phyloP scores from a whole-genome alignment of 2,329 filamentous ascomycete species.

The Fusarium neocosmosporiellum region DNA sequence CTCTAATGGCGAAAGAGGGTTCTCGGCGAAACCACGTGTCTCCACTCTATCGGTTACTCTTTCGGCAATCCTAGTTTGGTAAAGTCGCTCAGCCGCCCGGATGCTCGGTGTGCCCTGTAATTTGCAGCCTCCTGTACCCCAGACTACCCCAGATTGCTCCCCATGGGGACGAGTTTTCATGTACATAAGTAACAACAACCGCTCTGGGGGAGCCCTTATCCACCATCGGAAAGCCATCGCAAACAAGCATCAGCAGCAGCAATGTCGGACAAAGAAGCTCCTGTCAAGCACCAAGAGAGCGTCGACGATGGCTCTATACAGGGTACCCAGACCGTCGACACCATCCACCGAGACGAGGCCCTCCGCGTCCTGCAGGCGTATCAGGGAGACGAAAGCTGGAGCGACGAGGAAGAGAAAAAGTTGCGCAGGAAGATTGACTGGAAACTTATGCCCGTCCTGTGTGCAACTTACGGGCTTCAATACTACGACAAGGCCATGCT shows the following conservation, averaged over 20 bases:
- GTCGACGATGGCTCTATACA: background rate
- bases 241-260: background rate
- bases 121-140: conserved; percentile 4
- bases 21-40: too few species aligned
- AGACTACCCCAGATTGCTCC: conserved; percentile 11
- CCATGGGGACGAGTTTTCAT: background rate
- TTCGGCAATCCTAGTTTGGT: conserved; percentile 19
- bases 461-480: conserved; percentile 57
- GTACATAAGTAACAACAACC: conserved; percentile 28
- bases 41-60: conserved; percentile 11
- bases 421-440: conserved; percentile 48
- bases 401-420: conserved; percentile 54
- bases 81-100: conserved; percentile 5
- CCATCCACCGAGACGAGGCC: conserved; percentile 44
- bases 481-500: conserved; percentile 66
- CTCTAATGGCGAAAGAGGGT: too few species aligned
- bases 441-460: conserved; percentile 57
- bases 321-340: conserved; percentile 19
- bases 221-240: background rate
- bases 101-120: background rate
- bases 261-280: conserved; percentile 35
- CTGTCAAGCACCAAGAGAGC: conserved; percentile 20
- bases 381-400: conserved; percentile 56
- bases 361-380: conserved; percentile 55
- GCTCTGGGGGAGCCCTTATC: background rate